Percentiles rank a stretch among this genome's conserved stretches.
Conservation (phyloP, 768 basidiomycete species). For the Austroboletus eburneus region DNA sequence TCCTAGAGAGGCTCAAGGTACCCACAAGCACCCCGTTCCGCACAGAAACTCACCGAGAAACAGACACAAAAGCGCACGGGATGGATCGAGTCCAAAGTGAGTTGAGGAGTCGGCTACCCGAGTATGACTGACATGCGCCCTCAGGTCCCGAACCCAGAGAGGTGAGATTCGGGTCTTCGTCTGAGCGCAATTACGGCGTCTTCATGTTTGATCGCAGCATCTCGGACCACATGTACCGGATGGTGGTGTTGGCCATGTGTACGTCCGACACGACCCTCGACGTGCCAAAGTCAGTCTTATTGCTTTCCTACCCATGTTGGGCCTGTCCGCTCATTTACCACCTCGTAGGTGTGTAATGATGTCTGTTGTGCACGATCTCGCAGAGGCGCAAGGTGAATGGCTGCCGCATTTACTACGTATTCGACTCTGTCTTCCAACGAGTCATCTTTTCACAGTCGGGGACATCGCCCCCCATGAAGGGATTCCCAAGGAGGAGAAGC, state of each 20-base stretch:
- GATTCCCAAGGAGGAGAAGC: conserved; percentile 78
- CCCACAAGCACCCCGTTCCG: neutral
- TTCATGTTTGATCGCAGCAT: neutral
- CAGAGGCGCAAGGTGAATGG: conserved; percentile 79
- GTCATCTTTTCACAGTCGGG: conserved; percentile 61
- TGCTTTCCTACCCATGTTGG: neutral
- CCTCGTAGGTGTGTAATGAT: conserved; percentile 71
- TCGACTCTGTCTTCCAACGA: neutral
- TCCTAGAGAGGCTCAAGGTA: conserved; percentile 87
- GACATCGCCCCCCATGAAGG: conserved; percentile 92
- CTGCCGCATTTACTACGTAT: no score
- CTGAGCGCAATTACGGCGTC: neutral
- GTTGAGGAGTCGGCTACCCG: neutral
- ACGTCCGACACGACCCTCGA: conserved; percentile 70
- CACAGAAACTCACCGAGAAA: neutral
- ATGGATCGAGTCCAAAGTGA: conserved; percentile 75
- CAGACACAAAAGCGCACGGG: conserved; percentile 95
- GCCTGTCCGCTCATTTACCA: neutral
- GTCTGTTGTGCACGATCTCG: conserved; percentile 89
- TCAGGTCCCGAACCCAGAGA: conserved; percentile 81
- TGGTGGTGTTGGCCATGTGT: conserved; percentile 93
- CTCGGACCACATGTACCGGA: conserved; percentile 75
- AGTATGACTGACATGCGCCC: conserved; percentile 2
- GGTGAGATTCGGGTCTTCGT: no score
- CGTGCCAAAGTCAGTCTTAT: conserved; percentile 56